Evolutionary conservation across 2,329 filamentous ascomycete genomes (phyloP), one percentile per base, ranked within the genome.

Genomic region (Myriosclerotinia curreyana): DNA sequence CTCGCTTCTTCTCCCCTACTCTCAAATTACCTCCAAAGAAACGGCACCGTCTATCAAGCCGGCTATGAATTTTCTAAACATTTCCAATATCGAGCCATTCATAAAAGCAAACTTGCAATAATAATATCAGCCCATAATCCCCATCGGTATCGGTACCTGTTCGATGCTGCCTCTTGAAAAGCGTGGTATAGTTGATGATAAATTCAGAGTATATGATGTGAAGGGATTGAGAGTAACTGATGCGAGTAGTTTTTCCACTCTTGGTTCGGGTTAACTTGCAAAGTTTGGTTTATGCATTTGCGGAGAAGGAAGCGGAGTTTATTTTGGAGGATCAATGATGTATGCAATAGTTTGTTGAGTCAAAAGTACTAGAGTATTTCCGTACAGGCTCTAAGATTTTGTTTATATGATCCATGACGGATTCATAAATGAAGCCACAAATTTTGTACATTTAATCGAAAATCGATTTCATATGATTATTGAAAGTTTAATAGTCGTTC

Each of bases 131-230:
- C 65, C 63, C 14, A 52, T 61, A 5, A n/a, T 31, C 4, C 28
- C 28, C 28, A 31, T 31, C 28, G 28, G 2, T 31, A 31, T 31
- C 28, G 58, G 66, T 14, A 65, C 64, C 5, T 61, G 44, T 56
- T 49, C 52, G 1, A 67, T 66, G 62, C 60, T 40, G 11, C 31
- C 58, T 2, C n/a, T 34, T 6, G 3, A 6, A 0, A 34, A 28
- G 2, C 40, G 50, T 2, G 56, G 55, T 4, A 59, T 66, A 22
- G 65, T 66, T 2, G 62, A 65, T 46, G 40, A 25, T 2, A 46
- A 49, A 40, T 60, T 65, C 5, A 66, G 31, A 46, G 65, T 65
- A 15, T 48, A 65, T 54, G 65, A 59, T 8, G 59, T 65, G 4
- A 56, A 52, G 12, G 20, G 59, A n/a, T 20, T 65, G n/a, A 50